Base-by-base conservation (phyloP, 495 filamentous ascomycete species). In the Podospora anserina region DNA sequence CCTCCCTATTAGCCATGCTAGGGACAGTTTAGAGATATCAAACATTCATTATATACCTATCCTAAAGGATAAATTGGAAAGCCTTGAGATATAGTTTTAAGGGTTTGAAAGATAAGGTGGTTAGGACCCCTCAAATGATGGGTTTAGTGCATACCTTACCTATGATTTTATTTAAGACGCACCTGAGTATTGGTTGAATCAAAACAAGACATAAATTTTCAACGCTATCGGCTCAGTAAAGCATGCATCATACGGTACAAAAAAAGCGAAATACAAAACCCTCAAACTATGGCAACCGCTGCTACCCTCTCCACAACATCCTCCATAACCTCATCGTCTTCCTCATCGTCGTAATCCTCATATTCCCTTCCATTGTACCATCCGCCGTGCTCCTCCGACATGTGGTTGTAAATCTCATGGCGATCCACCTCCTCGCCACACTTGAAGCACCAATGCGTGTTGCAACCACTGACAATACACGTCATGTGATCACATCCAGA, bases 401-500 rank as follows among this genome's bases (percentile, higher is more conserved):
- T 69, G 19, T 71, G 70, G 11, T 9, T 2, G 44, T 71, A 71
- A 44, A 69, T 64, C 39, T 66, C 63, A 30, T 30, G 39, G 0
- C 32, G 54, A n/a, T 32, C 64, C 23, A 59, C 63, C 54, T 44
- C 39, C 66, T 39, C 28, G 4, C 64, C 64, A 18, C 70, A 69
- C 9, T 64, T 54, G 18, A 66, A 71, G 23, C 70, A 71, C 70
- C 70, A 71, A 34, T 71, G 70, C 63, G 23, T 34, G 0, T 66
- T 66, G 55, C 70, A 71, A 11, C 27, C 27, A 11, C n/a, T 26
- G 39, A 49, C 39, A 53, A n/a, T 0, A 30, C 70, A 71, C n/a
- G 0, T 4, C 30, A 71, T 69, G 34, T 71, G 70, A 59, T 71
- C 70, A 26, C 70, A 71, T 55, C 70, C 70, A 1, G 9, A 32